phyloP scores from a whole-genome alignment of 2,329 filamentous ascomycete genomes.

The Monilinia fructicola region DNA sequence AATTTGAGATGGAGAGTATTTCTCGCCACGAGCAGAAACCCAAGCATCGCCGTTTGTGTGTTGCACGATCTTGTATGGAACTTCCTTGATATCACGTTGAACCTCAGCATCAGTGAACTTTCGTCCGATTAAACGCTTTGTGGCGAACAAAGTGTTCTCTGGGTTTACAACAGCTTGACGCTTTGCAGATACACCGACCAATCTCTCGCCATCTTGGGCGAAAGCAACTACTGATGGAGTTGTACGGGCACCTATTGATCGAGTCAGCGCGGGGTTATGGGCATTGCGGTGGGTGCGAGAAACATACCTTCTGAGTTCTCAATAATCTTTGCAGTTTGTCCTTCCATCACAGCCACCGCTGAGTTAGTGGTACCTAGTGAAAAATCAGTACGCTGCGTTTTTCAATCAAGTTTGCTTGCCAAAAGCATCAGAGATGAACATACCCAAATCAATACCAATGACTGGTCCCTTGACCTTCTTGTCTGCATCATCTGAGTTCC shows the following conservation, averaged over 20 bases:
- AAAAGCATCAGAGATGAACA: conserved; percentile 40
- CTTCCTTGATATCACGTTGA: conserved; percentile 95
- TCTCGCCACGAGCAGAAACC: conserved; percentile 89
- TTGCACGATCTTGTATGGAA: conserved; percentile 98
- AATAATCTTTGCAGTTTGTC: conserved; percentile 91
- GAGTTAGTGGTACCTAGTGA: conserved; percentile 84
- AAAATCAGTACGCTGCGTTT: conserved; percentile 29
- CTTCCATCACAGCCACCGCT: conserved; percentile 96
- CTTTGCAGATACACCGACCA: conserved; percentile 97
- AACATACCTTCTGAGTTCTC: conserved; percentile 87
- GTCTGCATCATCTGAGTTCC: conserved; percentile 65
- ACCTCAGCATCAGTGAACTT: conserved; percentile 94
- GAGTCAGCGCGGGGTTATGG: conserved; percentile 1
- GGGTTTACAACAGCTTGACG: conserved; percentile 98
- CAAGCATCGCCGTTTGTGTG: conserved; percentile 96
- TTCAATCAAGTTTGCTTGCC: conserved; percentile 14
- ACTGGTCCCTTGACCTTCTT: conserved; percentile 92
- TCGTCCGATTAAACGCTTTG: conserved; percentile 96
- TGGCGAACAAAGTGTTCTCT: conserved; percentile 97
- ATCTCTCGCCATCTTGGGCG: conserved; percentile 89
- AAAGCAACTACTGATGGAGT: conserved; percentile 95
- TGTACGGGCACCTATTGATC: conserved; percentile 70
- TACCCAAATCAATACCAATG: conserved; percentile 97
- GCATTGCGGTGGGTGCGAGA: no score
- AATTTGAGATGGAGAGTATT: conserved; percentile 97